A percentile compares a stretch with the other conserved stretches of the same genome.
phyloP scores from a whole-genome alignment of 2,329 filamentous ascomycete species.

The Claviceps sp. region DNA sequence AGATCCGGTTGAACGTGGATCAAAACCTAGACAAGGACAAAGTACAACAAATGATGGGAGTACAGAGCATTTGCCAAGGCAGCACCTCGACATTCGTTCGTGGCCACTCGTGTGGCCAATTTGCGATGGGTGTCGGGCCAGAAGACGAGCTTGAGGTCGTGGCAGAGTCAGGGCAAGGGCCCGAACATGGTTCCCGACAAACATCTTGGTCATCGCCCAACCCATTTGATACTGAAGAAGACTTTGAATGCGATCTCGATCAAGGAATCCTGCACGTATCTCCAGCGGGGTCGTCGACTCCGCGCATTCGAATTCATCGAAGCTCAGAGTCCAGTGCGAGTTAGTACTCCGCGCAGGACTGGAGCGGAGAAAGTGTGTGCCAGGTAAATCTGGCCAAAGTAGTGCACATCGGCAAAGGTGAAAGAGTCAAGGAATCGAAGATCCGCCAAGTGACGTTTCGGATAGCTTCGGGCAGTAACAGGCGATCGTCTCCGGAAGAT shows the following conservation, averaged over 20 bases:
- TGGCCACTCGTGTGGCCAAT: background rate
- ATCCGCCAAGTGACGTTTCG: constrained; percentile 4
- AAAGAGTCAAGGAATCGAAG: background rate
- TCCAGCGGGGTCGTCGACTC: constrained; percentile 26
- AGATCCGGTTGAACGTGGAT: constrained; percentile 22
- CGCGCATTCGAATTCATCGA: constrained; percentile 13
- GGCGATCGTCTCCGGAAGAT: background rate
- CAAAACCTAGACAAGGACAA: constrained; percentile 22
- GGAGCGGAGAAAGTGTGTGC: constrained; percentile 1
- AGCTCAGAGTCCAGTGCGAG: background rate
- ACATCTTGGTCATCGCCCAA: background rate
- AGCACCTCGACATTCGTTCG: background rate
- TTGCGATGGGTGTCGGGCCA: background rate
- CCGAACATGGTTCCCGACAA: background rate
- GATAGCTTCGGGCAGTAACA: background rate
- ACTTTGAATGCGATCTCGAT: constrained; percentile 25
- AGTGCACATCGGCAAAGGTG: constrained; percentile 5
- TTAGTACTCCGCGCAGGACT: background rate
- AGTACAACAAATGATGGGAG: constrained; percentile 11
- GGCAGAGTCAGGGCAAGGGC: background rate
- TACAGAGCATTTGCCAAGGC: background rate
- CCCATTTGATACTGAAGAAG: constrained; percentile 24
- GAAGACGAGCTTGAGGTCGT: background rate
- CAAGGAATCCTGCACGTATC: constrained; percentile 23
- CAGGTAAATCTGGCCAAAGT: constrained; percentile 7